Conservation (phyloP, 805 yeast genomes). For the Scheffersomyces coipomensis region DNA sequence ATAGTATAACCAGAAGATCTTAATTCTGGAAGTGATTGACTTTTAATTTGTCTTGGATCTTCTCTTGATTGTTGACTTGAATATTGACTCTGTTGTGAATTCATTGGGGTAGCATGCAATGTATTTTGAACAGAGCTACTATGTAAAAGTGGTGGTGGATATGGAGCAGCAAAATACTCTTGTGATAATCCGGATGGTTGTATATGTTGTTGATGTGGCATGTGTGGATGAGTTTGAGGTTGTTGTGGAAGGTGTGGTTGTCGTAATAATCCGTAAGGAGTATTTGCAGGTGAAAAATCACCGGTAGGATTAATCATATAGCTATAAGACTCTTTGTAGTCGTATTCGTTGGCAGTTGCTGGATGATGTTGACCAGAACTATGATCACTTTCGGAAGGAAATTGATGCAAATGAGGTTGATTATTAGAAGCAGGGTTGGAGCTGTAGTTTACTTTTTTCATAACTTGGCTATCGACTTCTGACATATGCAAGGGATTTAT, state of each 20-base stretch:
- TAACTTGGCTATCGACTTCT: not conserved
- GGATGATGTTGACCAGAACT: not conserved
- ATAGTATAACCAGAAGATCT: not conserved
- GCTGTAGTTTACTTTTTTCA: not conserved
- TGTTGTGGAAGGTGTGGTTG: not conserved
- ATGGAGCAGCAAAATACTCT: not conserved
- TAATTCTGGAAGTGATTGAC: not conserved
- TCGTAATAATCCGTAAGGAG: not conserved
- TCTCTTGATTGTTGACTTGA: not conserved
- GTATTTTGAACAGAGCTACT: not conserved
- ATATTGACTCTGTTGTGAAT: not conserved
- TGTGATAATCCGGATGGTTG: not conserved
- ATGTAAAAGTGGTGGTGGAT: not conserved
- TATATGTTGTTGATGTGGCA: too few species aligned
- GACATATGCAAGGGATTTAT: constrained; percentile 1
- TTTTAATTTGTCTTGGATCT: not conserved
- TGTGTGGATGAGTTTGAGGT: not conserved
- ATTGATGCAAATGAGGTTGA: not conserved
- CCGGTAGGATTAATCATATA: not conserved
- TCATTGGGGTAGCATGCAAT: not conserved
- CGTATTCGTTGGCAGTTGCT: not conserved
- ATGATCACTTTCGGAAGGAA: not conserved
- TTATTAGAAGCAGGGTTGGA: too few species aligned
- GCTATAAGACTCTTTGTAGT: not conserved
- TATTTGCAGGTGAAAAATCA: not conserved